phyloP scores from a whole-genome alignment of 805 yeast species.

The Candida jianshihensis region DNA sequence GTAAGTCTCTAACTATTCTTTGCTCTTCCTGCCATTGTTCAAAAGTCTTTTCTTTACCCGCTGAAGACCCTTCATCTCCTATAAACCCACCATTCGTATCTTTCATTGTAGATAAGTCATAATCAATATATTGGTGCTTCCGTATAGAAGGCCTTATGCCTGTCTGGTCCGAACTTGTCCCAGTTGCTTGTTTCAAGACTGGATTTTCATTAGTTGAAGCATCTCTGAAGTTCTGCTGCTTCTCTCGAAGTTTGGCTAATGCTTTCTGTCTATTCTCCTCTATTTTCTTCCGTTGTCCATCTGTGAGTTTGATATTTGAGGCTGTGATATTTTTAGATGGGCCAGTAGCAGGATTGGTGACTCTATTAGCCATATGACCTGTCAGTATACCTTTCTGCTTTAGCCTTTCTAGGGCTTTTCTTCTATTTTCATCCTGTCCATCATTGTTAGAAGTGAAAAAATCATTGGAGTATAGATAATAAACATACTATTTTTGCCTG shows the following conservation, averaged over 20 bases:
- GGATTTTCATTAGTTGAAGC: conserved; percentile 24
- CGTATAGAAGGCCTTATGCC: conserved; percentile 38
- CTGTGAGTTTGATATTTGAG: conserved; percentile 28
- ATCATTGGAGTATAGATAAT: too few relatives aligned
- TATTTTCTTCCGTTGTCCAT: conserved; percentile 42
- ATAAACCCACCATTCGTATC: conserved; percentile 76
- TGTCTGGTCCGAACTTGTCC: not conserved
- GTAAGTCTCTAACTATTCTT: conserved; percentile 41
- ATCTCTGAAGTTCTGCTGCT: conserved; percentile 31
- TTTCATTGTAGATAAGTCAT: conserved; percentile 85
- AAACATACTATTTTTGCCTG: conserved; percentile 28
- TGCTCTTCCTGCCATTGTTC: conserved; percentile 46
- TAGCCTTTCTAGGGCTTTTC: conserved; percentile 53
- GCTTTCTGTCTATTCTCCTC: conserved; percentile 51
- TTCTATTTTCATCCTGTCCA: conserved; percentile 63
- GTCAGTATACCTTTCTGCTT: conserved; percentile 33
- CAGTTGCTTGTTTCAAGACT: conserved; percentile 6
- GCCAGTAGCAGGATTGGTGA: conserved; percentile 11
- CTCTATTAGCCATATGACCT: conserved; percentile 10
- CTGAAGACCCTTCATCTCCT: conserved; percentile 11
- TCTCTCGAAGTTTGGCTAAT: conserved; percentile 32
- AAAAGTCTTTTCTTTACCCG: conserved; percentile 35
- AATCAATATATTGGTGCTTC: conserved; percentile 67
- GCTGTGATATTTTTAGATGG: conserved; percentile 7
- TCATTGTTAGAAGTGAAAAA: too few relatives aligned